Conservation (phyloP, 2,329 filamentous ascomycete genomes). For the Pseudomassariella vexata region DNA sequence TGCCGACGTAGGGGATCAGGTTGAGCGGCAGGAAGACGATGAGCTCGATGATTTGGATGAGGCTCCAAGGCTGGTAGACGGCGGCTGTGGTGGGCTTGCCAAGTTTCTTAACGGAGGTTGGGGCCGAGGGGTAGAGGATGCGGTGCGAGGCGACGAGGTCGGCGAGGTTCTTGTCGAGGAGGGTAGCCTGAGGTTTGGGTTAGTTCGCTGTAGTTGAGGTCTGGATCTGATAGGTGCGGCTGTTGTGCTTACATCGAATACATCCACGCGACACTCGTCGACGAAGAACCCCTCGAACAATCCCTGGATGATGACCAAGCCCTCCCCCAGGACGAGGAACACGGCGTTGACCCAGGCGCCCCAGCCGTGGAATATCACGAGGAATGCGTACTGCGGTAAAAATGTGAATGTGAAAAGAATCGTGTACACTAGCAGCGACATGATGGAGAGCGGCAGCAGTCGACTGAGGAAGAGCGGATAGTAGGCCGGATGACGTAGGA, state of each 20-base stretch:
- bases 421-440: conserved; percentile 78
- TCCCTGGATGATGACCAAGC: conserved; percentile 61
- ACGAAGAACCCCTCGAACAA: conserved; percentile 79
- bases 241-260: conserved; percentile 67
- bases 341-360: conserved; percentile 88
- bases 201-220: no score
- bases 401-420: conserved; percentile 86
- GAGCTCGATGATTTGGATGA: conserved; percentile 86
- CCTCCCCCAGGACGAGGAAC: conserved; percentile 80
- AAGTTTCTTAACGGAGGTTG: conserved; percentile 70
- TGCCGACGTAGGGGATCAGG: conserved; percentile 77
- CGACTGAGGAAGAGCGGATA: conserved; percentile 76
- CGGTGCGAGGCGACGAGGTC: conserved; percentile 64
- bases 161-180: conserved; percentile 68
- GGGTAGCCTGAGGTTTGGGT: conserved; percentile 51
- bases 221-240: no score
- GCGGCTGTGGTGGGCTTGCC: conserved; percentile 74
- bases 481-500: conserved; percentile 68
- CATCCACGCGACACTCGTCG: conserved; percentile 70
- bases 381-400: conserved; percentile 80
- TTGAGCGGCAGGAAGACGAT: conserved; percentile 76
- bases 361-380: conserved; percentile 81
- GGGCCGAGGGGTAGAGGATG: conserved; percentile 60
- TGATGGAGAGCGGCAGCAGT: conserved; percentile 72
- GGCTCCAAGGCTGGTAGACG: conserved; percentile 80